Evolutionary conservation across 805 yeast species (phyloP).

Genomic region (Pichia membranifaciens): DNA sequence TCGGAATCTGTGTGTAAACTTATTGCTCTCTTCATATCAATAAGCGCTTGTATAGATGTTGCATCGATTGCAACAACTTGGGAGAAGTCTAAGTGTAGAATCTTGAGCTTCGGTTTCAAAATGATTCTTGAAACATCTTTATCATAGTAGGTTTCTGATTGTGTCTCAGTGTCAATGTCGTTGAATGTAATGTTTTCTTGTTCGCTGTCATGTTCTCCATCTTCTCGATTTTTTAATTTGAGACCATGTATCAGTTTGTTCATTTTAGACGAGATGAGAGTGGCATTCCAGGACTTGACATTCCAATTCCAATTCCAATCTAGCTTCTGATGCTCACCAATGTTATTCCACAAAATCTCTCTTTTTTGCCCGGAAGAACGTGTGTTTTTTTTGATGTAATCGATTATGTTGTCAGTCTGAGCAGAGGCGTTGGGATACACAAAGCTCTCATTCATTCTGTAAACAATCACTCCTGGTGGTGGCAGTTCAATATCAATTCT

Average conservation of each 20-base stretch:
- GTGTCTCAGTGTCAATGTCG: too few species aligned
- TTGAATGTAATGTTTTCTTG: slow-evolving; percentile 2
- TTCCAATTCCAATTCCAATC: slow-evolving; percentile 4
- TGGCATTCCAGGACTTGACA: background rate
- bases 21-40: slow-evolving; percentile 68
- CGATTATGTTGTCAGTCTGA: slow-evolving; percentile 64
- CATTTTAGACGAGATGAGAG: background rate
- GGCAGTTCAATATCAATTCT: slow-evolving; percentile 62
- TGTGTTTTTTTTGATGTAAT: slow-evolving; percentile 57
- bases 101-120: slow-evolving; percentile 51
- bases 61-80: slow-evolving; percentile 71
- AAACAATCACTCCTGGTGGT: slow-evolving; percentile 87
- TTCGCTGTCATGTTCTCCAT: background rate
- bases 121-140: background rate
- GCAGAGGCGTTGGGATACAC: slow-evolving; percentile 75
- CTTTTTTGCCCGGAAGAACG: slow-evolving; percentile 59
- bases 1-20: slow-evolving; percentile 72
- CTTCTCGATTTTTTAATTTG: background rate
- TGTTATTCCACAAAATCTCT: slow-evolving; percentile 16
- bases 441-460: slow-evolving; percentile 74
- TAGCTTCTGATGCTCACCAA: background rate
- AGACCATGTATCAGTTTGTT: slow-evolving; percentile 17
- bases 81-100: slow-evolving; percentile 77
- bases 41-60: slow-evolving; percentile 71
- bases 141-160: too few species aligned